Evolutionary conservation across 352 stramenopile genomes (phyloP), one percentile per base, ranked within the genome.

Genomic region (Plasmopara viticola): DNA sequence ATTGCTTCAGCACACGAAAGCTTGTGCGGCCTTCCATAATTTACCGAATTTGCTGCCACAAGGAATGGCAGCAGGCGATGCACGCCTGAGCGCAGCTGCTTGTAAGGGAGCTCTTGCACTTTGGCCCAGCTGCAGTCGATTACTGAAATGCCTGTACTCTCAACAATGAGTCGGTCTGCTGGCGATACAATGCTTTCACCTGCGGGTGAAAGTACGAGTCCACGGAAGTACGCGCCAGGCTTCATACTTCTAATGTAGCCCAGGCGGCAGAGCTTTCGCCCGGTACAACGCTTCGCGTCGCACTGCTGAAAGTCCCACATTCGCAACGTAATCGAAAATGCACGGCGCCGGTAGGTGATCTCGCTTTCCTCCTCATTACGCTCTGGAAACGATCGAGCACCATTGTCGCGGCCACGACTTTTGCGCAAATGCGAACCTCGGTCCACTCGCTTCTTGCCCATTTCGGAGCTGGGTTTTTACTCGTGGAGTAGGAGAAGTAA

Each of bases 111-210:
- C 64, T 98, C 95, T 57, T 96, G 84, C 17, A 98, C 73, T 46
- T 96, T 83, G 33, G 94, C 94, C 96, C 96, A 99, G n/a, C 90
- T 98, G 70, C 96, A 99, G 68, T 98, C 95, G 62, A 99, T 98
- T 20, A 96, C 91, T 20, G 88, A 97, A 52, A 98, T 89, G 48
- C 95, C 95, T 20, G 89, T 72, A 17, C 70, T 72, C 44, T 84
- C 67, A 9, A 98, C 70, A 9, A 90, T 72, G 4, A 61, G 66
- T 7, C 64, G 53, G 72, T 98, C 95, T 5, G 88, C 80, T 6
- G 82, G 85, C 42, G 91, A 98, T 10, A 98, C 81, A 9, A 84
- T 74, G 31, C 94, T 76, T 30, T 90, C 90, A 4, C 86, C 95
- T 44, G 94, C 86, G 4, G 94, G 89, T 29, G 87, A 97, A 12